phyloP scores from a whole-genome alignment of 768 basidiomycete genomes.

The Boletus rubroflammeus region DNA sequence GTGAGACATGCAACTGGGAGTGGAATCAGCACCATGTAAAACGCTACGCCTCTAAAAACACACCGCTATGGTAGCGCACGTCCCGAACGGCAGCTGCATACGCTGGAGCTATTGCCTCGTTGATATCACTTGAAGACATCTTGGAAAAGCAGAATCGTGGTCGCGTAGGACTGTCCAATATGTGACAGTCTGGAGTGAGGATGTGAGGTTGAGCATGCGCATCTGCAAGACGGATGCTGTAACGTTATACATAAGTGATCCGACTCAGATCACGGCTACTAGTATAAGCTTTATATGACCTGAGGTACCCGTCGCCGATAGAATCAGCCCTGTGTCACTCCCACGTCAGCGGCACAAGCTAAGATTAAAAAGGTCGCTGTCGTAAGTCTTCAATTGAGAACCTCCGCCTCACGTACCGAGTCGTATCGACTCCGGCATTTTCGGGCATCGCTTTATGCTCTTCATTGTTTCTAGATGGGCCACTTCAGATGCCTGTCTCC shows the following conservation, averaged over 20 bases:
- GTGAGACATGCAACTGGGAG: conserved; percentile 8
- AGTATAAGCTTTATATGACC: background rate
- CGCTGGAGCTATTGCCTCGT: background rate
- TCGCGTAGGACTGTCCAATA: background rate
- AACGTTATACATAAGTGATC: background rate
- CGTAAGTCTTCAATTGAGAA: background rate
- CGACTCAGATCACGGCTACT: background rate
- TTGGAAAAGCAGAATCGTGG: background rate
- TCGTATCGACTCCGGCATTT: background rate
- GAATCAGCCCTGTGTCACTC: too few species aligned
- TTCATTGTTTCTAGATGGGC: background rate
- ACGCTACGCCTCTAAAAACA: background rate
- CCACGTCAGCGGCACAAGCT: background rate
- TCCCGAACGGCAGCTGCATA: background rate
- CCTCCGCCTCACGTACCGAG: background rate
- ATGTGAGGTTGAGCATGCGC: too few species aligned
- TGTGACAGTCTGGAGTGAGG: background rate
- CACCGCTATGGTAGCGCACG: conserved; percentile 15
- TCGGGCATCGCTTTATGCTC: background rate
- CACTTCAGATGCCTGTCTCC: background rate
- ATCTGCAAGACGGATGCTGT: background rate
- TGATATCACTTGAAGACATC: background rate
- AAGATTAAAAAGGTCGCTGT: background rate
- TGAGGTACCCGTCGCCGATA: background rate
- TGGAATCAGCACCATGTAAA: conserved; percentile 1